Conservation (phyloP, 73 alveolate species). For the Stentor roeselii region DNA sequence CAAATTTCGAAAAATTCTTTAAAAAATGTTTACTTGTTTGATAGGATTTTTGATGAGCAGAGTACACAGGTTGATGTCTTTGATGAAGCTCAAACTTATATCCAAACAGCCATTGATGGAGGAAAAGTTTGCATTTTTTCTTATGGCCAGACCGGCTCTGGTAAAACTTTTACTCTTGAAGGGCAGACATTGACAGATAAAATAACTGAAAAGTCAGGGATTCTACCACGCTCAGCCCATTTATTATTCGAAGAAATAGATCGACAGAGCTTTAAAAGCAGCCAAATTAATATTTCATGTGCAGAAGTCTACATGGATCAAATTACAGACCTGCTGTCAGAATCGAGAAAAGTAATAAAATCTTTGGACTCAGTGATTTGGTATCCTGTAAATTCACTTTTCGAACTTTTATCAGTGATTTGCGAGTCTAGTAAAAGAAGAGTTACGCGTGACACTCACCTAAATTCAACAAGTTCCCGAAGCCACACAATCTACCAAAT, state of each 20-base stretch:
- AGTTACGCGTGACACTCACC: constrained; percentile 57
- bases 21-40: not conserved
- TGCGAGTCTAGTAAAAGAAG: not conserved
- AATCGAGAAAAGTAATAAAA: no score
- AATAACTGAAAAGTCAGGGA: constrained; percentile 66
- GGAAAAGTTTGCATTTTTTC: constrained; percentile 96
- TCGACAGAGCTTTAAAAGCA: not conserved
- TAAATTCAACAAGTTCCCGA: constrained; percentile 66
- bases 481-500: constrained; percentile 79
- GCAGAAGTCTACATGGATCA: constrained; percentile 4
- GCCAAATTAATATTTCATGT: not conserved
- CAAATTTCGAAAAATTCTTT: not conserved
- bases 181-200: constrained; percentile 55
- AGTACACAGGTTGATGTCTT: not conserved
- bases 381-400: not conserved
- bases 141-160: constrained; percentile 98
- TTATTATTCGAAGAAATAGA: constrained; percentile 55
- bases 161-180: constrained; percentile 91
- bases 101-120: constrained; percentile 87
- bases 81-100: not conserved
- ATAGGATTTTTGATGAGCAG: not conserved
- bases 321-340: not conserved
- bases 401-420: not conserved
- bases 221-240: constrained; percentile 84
- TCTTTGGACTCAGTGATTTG: not conserved